phyloP scores from a whole-genome alignment of 2,329 filamentous ascomycete species.

The Claviceps africana region DNA sequence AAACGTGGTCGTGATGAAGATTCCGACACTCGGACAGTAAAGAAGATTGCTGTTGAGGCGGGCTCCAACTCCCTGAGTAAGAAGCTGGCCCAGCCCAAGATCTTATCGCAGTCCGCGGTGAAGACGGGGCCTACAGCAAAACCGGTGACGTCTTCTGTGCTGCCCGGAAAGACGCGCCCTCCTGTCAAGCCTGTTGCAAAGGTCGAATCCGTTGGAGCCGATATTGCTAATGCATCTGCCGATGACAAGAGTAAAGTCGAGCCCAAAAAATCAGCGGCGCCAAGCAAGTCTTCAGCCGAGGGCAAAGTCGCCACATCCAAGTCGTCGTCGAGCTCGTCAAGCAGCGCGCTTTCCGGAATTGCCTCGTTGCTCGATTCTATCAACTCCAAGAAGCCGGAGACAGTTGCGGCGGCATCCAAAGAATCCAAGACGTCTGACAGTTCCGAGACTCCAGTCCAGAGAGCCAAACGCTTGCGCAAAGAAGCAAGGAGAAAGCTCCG shows the following conservation, averaged over 20 bases:
- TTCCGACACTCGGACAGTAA: slow-evolving; percentile 23
- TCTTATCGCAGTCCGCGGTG: slow-evolving; percentile 15
- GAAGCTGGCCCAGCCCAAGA: slow-evolving; percentile 25
- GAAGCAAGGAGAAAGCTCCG: slow-evolving; percentile 56
- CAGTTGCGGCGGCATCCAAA: slow-evolving; percentile 33
- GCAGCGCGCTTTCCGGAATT: slow-evolving; percentile 32
- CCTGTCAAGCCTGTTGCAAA: slow-evolving; percentile 28
- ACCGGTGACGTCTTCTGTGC: slow-evolving; percentile 18
- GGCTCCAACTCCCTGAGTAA: slow-evolving; percentile 23
- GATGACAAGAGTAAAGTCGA: slow-evolving; percentile 21
- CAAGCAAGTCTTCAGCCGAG: slow-evolving; percentile 14
- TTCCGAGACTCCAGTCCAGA: slow-evolving; percentile 54
- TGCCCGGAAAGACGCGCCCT: slow-evolving; percentile 36
- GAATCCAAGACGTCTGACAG: slow-evolving; percentile 34
- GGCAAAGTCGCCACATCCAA: slow-evolving; percentile 10
- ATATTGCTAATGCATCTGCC: slow-evolving; percentile 13
- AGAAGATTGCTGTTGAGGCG: slow-evolving; percentile 29
- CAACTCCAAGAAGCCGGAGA: slow-evolving; percentile 27
- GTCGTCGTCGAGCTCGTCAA: slow-evolving; percentile 8
- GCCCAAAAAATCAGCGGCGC: slow-evolving; percentile 10
- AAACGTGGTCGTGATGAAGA: slow-evolving; percentile 29
- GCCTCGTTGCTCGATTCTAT: slow-evolving; percentile 39
- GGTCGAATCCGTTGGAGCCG: slow-evolving; percentile 15
- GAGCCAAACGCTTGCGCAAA: slow-evolving; percentile 53
- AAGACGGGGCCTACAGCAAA: slow-evolving; percentile 18